Conservation (phyloP, 1,139 yeast species). For the Meyerozyma sp. region DNA sequence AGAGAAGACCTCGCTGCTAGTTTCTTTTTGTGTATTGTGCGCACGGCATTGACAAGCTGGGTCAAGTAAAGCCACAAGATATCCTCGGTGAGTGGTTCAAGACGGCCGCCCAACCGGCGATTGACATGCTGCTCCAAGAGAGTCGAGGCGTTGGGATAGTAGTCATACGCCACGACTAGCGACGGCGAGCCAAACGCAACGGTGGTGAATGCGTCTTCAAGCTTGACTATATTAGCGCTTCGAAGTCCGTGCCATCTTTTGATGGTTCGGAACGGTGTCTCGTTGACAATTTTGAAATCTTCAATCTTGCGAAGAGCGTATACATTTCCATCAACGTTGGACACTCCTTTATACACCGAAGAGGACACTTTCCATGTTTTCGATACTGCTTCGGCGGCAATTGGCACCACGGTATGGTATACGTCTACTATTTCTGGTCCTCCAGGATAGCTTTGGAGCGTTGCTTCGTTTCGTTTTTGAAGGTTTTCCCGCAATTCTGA, state of each 20-base stretch:
- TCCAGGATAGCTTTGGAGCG: conserved; percentile 60
- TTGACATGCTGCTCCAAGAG: conserved; percentile 29
- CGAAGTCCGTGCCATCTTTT: conserved; percentile 48
- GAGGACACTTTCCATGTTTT: conserved; percentile 58
- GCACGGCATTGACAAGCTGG: conserved; percentile 67
- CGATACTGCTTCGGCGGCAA: conserved; percentile 54
- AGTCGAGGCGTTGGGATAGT: conserved; percentile 38
- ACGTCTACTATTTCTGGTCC: conserved; percentile 75
- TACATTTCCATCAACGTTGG: conserved; percentile 71
- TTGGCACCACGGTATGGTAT: conserved; percentile 83
- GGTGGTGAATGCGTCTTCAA: conserved; percentile 83
- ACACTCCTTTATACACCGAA: conserved; percentile 72
- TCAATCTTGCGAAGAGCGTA: conserved; percentile 68
- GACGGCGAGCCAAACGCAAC: conserved; percentile 76
- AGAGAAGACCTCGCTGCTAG: conserved; percentile 59
- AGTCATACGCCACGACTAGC: conserved; percentile 38
- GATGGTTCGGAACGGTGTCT: conserved; percentile 37
- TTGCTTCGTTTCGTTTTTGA: conserved; percentile 73
- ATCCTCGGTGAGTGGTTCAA: conserved; percentile 55
- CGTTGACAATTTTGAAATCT: conserved; percentile 50
- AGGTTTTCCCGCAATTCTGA: conserved; percentile 67
- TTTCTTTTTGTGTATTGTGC: conserved; percentile 54
- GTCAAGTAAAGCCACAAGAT: conserved; percentile 70
- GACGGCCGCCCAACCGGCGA: conserved; percentile 26
- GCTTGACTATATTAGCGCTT: conserved; percentile 58